Evolutionary conservation across 2,329 filamentous ascomycete species (phyloP).

Genomic region (Verticillium zaregamsianum): DNA sequence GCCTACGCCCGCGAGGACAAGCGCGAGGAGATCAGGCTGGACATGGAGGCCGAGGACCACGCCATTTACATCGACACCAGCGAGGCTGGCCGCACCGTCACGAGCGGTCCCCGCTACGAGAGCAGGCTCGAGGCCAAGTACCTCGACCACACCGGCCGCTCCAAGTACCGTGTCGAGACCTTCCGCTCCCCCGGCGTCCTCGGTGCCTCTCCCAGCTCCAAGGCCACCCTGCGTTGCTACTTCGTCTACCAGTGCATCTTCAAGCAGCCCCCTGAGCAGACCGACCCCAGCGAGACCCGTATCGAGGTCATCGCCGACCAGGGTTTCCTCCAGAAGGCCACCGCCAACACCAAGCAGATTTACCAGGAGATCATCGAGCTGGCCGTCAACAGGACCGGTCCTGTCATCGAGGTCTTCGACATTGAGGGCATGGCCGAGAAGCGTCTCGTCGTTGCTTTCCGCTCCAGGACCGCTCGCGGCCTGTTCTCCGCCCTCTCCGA

Average conservation of each 20-base stretch:
- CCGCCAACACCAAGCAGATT: slow-evolving; percentile 89
- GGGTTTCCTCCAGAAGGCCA: slow-evolving; percentile 93
- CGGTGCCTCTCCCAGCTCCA: slow-evolving; percentile 60
- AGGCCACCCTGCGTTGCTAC: slow-evolving; percentile 90
- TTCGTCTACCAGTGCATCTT: slow-evolving; percentile 98
- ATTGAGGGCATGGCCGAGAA: slow-evolving; percentile 90
- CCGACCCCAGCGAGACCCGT: slow-evolving; percentile 74
- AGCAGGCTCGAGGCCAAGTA: slow-evolving; percentile 93
- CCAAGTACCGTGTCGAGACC: slow-evolving; percentile 90
- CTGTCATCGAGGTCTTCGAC: slow-evolving; percentile 97
- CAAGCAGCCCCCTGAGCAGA: slow-evolving; percentile 66
- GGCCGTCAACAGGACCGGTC: slow-evolving; percentile 79
- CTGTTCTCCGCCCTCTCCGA: slow-evolving; percentile 94
- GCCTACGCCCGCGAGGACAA: slow-evolving; percentile 92
- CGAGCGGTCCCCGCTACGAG: slow-evolving; percentile 85
- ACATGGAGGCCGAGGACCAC: slow-evolving; percentile 92
- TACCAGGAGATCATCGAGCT: slow-evolving; percentile 91
- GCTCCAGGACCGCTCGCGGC: slow-evolving; percentile 84
- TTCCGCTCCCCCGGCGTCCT: slow-evolving; percentile 87
- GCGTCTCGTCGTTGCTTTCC: slow-evolving; percentile 90
- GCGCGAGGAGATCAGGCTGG: slow-evolving; percentile 86
- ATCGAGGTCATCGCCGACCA: slow-evolving; percentile 90
- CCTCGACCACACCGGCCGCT: slow-evolving; percentile 70
- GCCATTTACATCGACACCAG: slow-evolving; percentile 99
- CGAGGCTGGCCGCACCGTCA: slow-evolving; percentile 73